These are phyloP conservation scores for Parathielavia hyrcaniae DNA, from an alignment of 495 filamentous ascomycete species.

Conservation along the genomic window DNA sequence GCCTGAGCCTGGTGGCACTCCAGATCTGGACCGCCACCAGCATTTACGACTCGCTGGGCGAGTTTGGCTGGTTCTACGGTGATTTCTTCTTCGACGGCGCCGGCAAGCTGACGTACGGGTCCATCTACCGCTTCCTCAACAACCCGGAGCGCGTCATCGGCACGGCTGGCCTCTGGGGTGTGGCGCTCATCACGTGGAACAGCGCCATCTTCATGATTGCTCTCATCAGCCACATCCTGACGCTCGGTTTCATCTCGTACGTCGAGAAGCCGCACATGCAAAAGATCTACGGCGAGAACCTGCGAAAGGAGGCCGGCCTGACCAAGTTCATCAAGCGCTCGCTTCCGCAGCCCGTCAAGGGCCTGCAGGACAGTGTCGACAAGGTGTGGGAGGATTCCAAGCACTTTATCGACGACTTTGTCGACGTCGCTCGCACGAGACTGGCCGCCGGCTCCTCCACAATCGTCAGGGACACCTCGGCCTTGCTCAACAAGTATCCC, in stretches of 20 bases:
- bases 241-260: conserved; percentile 81
- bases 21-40: conserved; percentile 91
- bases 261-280: conserved; percentile 98
- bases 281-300: conserved; percentile 81
- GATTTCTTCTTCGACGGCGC: conserved; percentile 93
- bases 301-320: conserved; percentile 82
- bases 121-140: conserved; percentile 96
- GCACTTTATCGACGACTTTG: conserved; percentile 83
- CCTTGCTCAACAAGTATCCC: conserved; percentile 85
- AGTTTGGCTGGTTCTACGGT: conserved; percentile 99
- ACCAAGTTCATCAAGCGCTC: conserved; percentile 83
- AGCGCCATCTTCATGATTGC: conserved; percentile 76
- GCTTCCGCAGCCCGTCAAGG: conserved; percentile 68
- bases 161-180: conserved; percentile 92
- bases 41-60: conserved; percentile 92
- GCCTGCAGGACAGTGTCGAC: conserved; percentile 76
- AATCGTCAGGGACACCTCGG: conserved; percentile 80
- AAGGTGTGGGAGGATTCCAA: conserved; percentile 76
- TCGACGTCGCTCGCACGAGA: conserved; percentile 82
- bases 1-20: conserved; percentile 69
- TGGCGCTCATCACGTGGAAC: conserved; percentile 86
- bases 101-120: conserved; percentile 85
- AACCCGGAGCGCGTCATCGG: conserved; percentile 94
- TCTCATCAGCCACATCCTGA: conserved; percentile 74
- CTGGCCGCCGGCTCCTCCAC: conserved; percentile 79